Percentiles rank a stretch among this genome's conserved stretches.
phyloP scores from a whole-genome alignment of 345 rosid species.

The Aurinia saxatilis region DNA sequence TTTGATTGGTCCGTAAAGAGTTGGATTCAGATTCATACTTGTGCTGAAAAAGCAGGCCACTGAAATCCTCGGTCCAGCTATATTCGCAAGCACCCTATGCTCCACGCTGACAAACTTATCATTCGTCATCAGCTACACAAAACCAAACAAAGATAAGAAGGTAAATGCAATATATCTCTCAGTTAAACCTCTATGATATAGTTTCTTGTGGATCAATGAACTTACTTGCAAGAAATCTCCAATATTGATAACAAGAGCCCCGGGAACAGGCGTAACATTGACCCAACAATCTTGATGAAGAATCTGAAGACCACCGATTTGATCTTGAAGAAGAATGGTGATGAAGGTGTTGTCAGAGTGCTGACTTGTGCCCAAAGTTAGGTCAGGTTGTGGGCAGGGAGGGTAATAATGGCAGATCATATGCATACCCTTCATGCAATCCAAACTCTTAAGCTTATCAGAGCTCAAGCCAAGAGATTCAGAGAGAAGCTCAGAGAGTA shows the following conservation, averaged over 20 bases:
- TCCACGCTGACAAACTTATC: constrained; percentile 32
- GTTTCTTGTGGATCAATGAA: background rate
- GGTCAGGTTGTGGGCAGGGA: constrained; percentile 43
- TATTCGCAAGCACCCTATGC: constrained; percentile 34
- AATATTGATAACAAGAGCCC: constrained; percentile 28
- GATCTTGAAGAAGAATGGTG: constrained; percentile 42
- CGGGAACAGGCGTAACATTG: constrained; percentile 27
- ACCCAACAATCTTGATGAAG: constrained; percentile 38
- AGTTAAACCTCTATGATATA: background rate
- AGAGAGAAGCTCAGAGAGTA: constrained; percentile 30
- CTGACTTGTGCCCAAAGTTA: constrained; percentile 26
- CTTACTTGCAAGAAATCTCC: constrained; percentile 38
- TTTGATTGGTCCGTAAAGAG: constrained; percentile 35
- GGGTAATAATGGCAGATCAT: constrained; percentile 38
- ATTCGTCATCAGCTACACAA: constrained; percentile 31
- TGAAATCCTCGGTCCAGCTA: constrained; percentile 31
- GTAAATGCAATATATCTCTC: background rate
- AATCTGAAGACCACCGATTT: constrained; percentile 44
- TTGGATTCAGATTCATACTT: background rate
- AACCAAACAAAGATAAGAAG: background rate
- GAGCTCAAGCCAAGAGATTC: constrained; percentile 38
- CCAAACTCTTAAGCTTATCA: constrained; percentile 26
- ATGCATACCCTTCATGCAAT: constrained; percentile 18
- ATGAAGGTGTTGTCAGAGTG: constrained; percentile 31
- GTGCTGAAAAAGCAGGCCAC: constrained; percentile 34